Percentiles rank a stretch among this genome's conserved stretches.
Conservation (phyloP, 2,329 filamentous ascomycete genomes). For the Aureobasidium mangrovei region DNA sequence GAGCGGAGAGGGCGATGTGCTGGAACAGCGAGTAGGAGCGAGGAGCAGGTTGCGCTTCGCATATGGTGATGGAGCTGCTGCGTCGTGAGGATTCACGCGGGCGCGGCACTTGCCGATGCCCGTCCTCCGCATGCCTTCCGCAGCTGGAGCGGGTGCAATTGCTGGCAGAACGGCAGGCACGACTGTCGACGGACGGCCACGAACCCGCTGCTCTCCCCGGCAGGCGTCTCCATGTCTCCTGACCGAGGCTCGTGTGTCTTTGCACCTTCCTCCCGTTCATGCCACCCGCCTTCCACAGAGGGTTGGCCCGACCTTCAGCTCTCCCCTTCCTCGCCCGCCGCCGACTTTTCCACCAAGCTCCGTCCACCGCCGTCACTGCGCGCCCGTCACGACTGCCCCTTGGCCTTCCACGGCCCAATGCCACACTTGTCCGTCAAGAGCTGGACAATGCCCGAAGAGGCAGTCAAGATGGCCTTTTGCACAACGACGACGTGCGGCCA, state of each 20-base stretch:
- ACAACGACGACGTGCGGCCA: neutral
- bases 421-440: conserved; percentile 7
- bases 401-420: neutral
- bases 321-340: neutral
- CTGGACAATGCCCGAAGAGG: neutral
- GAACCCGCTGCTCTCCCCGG: neutral
- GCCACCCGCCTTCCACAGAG: conserved; percentile 37
- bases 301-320: conserved; percentile 38
- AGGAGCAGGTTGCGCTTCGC: neutral
- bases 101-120: neutral
- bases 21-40: neutral
- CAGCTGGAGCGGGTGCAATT: neutral
- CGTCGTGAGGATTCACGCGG: neutral
- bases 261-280: conserved; percentile 25
- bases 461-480: neutral
- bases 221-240: conserved; percentile 25
- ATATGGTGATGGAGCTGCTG: neutral
- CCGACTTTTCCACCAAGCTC: neutral
- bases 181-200: neutral
- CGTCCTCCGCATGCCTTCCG: neutral
- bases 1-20: conserved; percentile 13
- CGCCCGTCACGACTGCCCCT: neutral
- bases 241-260: conserved; percentile 21
- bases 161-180: neutral
- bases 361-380: neutral